phyloP scores from a whole-genome alignment of 2,329 filamentous ascomycete species.

The Didymosphaeria variabile region DNA sequence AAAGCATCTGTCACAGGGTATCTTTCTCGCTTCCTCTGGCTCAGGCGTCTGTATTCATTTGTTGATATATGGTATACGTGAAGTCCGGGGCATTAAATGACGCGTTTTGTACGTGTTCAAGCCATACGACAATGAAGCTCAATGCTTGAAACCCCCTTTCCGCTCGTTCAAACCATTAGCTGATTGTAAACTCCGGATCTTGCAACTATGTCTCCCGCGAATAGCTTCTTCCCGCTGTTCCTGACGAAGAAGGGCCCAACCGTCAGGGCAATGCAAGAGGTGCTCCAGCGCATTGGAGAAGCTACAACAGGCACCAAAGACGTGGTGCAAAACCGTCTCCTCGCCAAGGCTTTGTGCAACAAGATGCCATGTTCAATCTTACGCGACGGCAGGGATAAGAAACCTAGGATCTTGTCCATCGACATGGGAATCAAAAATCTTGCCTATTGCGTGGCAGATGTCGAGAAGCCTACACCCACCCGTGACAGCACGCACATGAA shows the following conservation, averaged over 20 bases:
- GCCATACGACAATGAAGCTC: not conserved
- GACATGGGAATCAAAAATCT: conserved; percentile 88
- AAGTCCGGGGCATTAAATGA: not conserved
- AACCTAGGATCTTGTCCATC: conserved; percentile 74
- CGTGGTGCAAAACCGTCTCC: conserved; percentile 62
- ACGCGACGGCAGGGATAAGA: conserved; percentile 3
- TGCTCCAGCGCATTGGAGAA: conserved; percentile 70
- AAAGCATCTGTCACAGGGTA: not conserved
- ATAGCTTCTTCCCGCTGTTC: conserved; percentile 7
- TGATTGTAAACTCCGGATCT: not conserved
- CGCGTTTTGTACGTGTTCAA: not conserved
- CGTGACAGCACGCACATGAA: conserved; percentile 31
- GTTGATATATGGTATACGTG: not conserved
- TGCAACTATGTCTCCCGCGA: conserved; percentile 7
- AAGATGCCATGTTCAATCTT: conserved; percentile 8
- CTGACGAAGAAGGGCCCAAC: conserved; percentile 47
- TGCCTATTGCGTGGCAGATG: conserved; percentile 72
- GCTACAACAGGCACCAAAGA: conserved; percentile 68
- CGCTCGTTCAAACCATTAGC: not conserved
- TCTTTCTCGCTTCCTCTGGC: not conserved
- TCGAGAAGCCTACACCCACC: conserved; percentile 29
- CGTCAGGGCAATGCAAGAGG: conserved; percentile 62
- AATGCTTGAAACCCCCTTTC: not conserved
- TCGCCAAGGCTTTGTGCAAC: conserved; percentile 43
- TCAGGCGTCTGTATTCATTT: not conserved